Evolutionary conservation across 1,284 basidiomycete species (phyloP), one percentile per base, ranked within the genome.

Genomic region (Jaminaea rosea): DNA sequence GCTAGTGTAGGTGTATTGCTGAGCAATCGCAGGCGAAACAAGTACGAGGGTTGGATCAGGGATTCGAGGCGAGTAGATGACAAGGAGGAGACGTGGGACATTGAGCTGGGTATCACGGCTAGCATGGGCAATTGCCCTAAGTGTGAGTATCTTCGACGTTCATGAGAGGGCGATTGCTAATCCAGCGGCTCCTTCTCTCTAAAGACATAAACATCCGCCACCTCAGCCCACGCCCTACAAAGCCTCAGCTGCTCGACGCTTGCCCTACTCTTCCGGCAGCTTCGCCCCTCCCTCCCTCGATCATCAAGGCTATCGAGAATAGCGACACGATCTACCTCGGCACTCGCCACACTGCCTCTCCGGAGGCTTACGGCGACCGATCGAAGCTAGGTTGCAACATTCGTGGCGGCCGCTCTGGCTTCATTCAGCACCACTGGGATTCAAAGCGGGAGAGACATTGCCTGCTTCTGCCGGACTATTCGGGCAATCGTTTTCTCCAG

Each of bases 81-180:
- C 15, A 17, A 11, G 2, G 27, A 51, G 15, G 50, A 32, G 21
- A 10, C 15, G 15, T 46, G 49, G 26, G 28, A 44, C 6, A 26
- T 51, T n/a, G 29, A 27, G 11, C 4, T 47, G 10, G 44, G 47
- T 2, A 21, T 41, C 6, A 28, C 29, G 8, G 17, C 28, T 4
- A 52, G 44, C 5, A 29, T 41, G 21, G 53, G 53, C 23, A 55
- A 55, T 36, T 55, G 53, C 32, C 53, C 50, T 23, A 52, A 55
- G 44, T 50, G 52, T 49, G 37, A 26, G 48, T 44, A 6, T 17
- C 26, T 8, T 8, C 7, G 29, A 31, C 29, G 29, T 15, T 8
- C 29, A 7, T 31, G 29, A 10, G 37, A 13, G 11, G 37, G 27
- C 15, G 11, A 6, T n/a, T 15, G 26, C 26, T 46, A n/a, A 29